Base-by-base conservation (phyloP, 1,284 basidiomycete species). In the Mycosarcoma mackinlayi region DNA sequence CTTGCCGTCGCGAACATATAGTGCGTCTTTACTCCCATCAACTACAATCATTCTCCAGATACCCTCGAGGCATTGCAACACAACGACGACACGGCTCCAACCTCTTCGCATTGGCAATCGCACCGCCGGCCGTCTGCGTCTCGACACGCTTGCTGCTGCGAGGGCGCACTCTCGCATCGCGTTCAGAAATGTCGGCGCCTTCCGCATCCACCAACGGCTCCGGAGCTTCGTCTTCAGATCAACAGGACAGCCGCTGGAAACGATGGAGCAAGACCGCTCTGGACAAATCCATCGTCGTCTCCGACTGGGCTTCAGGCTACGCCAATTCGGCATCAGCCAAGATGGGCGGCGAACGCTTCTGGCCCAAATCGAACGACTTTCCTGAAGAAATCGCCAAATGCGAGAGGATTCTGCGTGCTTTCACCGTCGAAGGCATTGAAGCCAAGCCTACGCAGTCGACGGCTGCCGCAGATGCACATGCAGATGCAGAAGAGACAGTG, bases 311-410 rank as follows among this genome's bases (percentile, higher is more conserved):
- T 5, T 69, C 77, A 1, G 74, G 70, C 28, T 78, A 81, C 45
- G 79, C 76, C 23, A 81, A 81, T 30, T 59, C 62, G 9, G 79
- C 67, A 0, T 74, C 75, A 4, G 65, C 77, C 38, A 73, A 78
- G 73, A 59, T 85, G 6, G 86, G 86, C 4, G 84, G 83, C 9
- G 86, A 87, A 59, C 78, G 84, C 3, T 87, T 87, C 73, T 87
- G 84, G 83, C 86, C 86, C 3, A 83, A 84, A 21, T 84, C 83
- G 8, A 85, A 84, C 38, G 86, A 87, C 60, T 85, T 86, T 45
- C 78, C 61, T 0, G 77, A 83, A 31, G 86, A 87, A 71, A 84
- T 87, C 62, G 84, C 85, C 21, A 87, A 87, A 76, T 84, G 83
- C 35, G 84, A 85, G 23, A 77, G 85, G 45, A 87, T 87, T 38